A percentile compares a stretch with the other conserved stretches of the same genome.
Conservation (phyloP, 306 rosid genomes). For the Argentina anserina region DNA sequence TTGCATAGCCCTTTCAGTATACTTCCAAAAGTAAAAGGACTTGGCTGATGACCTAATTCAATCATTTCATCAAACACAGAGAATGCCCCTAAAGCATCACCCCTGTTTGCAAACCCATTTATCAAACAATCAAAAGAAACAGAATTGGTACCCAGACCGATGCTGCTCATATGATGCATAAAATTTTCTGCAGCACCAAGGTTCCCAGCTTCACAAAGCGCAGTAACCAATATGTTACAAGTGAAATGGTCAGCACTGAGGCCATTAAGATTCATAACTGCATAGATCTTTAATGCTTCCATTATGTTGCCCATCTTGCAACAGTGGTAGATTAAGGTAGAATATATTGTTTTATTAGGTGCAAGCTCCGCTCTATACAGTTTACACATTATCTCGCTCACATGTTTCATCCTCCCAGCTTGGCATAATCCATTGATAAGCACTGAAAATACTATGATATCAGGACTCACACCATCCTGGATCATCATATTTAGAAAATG, state of each 20-base stretch:
- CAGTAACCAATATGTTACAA: conserved; percentile 49
- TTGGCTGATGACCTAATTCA: conserved; percentile 52
- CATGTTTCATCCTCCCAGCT: conserved; percentile 51
- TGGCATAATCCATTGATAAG: conserved; percentile 69
- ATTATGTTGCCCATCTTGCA: conserved; percentile 57
- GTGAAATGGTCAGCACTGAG: conserved; percentile 46
- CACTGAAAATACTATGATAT: conserved; percentile 59
- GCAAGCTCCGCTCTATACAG: conserved; percentile 51
- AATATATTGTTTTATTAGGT: conserved; percentile 51
- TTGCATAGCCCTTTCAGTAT: conserved; percentile 61
- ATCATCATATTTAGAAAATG: conserved; percentile 47
- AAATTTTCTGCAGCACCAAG: conserved; percentile 59
- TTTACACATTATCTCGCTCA: conserved; percentile 61
- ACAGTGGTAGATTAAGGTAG: conserved; percentile 60
- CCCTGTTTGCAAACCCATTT: conserved; percentile 53
- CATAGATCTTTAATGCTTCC: conserved; percentile 54
- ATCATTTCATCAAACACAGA: conserved; percentile 57
- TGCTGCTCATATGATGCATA: conserved; percentile 62
- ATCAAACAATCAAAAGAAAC: conserved; percentile 56
- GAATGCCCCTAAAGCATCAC: conserved; percentile 54
- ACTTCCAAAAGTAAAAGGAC: conserved; percentile 58
- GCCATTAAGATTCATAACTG: conserved; percentile 53
- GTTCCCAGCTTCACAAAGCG: conserved; percentile 54
- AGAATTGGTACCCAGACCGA: conserved; percentile 50
- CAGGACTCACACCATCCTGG: conserved; percentile 43